phyloP scores from a whole-genome alignment of 371 early-diverging fungal species.

The Encephalitozoon romaleae region DNA sequence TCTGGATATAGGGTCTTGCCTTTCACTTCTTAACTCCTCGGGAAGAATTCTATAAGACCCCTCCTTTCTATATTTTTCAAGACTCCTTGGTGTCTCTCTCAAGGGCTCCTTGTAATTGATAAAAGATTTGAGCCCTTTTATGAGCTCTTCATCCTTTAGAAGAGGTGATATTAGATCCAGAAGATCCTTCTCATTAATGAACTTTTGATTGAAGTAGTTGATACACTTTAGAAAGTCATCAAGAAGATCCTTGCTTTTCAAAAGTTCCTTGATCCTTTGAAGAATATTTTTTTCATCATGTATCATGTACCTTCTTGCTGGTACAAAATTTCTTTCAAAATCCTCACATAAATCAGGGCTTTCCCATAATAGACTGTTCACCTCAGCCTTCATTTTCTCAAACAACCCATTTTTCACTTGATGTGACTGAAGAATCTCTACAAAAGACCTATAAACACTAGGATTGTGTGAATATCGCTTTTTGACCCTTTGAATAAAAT shows the following conservation, averaged over 20 bases:
- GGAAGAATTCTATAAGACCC: constrained; percentile 55
- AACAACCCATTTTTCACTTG: constrained; percentile 24
- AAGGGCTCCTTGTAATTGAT: constrained; percentile 72
- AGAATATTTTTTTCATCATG: constrained; percentile 28
- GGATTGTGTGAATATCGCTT: constrained; percentile 51
- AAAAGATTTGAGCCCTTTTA: constrained; percentile 80
- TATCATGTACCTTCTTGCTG: constrained; percentile 63
- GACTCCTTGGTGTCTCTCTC: constrained; percentile 1
- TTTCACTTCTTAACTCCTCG: constrained; percentile 60
- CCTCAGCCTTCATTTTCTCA: constrained; percentile 40
- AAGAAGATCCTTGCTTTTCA: constrained; percentile 73
- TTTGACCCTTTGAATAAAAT: constrained; percentile 58
- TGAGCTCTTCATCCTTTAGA: constrained; percentile 68
- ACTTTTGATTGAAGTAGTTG: constrained; percentile 83
- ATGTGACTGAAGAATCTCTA: constrained; percentile 53
- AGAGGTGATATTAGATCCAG: constrained; percentile 71
- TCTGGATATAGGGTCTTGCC: constrained; percentile 72
- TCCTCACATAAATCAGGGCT: constrained; percentile 56
- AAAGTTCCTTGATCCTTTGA: constrained; percentile 50
- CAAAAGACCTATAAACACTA: constrained; percentile 52
- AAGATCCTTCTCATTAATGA: constrained; percentile 71
- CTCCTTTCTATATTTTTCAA: constrained; percentile 19
- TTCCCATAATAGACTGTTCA: constrained; percentile 52
- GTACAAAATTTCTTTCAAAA: constrained; percentile 73
- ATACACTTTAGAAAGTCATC: constrained; percentile 88